Percentiles rank a stretch among this genome's conserved stretches.
Evolutionary conservation across 1,284 basidiomycete species (phyloP).

Genomic region (Tilletiaria anomala): DNA sequence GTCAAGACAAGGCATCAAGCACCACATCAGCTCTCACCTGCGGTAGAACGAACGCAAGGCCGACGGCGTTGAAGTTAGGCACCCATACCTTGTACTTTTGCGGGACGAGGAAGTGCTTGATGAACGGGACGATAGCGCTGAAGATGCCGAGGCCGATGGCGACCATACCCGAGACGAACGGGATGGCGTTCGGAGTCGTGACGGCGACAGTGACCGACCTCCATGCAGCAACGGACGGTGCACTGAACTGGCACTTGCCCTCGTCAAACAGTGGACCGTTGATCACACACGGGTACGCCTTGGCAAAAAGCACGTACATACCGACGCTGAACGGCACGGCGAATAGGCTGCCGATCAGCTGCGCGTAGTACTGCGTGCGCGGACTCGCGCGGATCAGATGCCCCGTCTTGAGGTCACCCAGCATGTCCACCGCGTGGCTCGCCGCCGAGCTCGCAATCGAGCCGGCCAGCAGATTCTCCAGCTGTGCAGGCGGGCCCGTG

Average conservation of each 20-base stretch:
- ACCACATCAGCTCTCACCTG: too few relatives aligned
- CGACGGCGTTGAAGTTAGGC: slow-evolving; percentile 56
- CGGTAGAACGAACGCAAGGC: slow-evolving; percentile 48
- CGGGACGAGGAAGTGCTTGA: slow-evolving; percentile 48
- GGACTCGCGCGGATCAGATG: slow-evolving; percentile 56
- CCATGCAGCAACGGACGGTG: slow-evolving; percentile 53
- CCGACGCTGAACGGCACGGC: slow-evolving; percentile 18
- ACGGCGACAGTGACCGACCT: slow-evolving; percentile 51
- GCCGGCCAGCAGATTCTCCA: slow-evolving; percentile 51
- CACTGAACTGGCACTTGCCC: slow-evolving; percentile 49
- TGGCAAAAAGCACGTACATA: slow-evolving; percentile 35
- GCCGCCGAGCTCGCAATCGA: slow-evolving; percentile 50
- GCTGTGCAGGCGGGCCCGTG: slow-evolving; percentile 43
- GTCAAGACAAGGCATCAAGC: too few relatives aligned
- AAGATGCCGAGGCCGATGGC: slow-evolving; percentile 48
- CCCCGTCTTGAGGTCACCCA: slow-evolving; percentile 57
- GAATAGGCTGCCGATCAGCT: slow-evolving; percentile 35
- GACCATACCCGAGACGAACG: slow-evolving; percentile 46
- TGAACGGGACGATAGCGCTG: slow-evolving; percentile 43
- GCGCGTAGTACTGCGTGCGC: slow-evolving; percentile 52
- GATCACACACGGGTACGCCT: slow-evolving; percentile 53
- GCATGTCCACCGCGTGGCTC: slow-evolving; percentile 55
- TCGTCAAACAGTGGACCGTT: slow-evolving; percentile 14
- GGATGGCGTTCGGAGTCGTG: slow-evolving; percentile 27
- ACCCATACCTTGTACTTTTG: slow-evolving; percentile 48